phyloP scores from a whole-genome alignment of 345 rosid genomes.

The Litchi chinensis region DNA sequence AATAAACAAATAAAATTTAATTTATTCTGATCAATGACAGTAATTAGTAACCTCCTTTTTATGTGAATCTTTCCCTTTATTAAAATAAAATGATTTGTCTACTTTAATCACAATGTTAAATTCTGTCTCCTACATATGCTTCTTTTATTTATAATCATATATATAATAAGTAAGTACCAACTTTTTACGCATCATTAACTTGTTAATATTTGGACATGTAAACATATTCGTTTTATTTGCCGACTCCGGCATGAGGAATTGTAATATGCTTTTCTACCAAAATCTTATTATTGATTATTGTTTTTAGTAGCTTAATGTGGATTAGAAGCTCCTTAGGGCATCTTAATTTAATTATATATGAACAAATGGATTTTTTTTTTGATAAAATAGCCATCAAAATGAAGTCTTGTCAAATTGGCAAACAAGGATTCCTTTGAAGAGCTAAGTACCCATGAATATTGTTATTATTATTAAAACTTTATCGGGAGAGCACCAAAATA shows the following conservation, averaged over 20 bases:
- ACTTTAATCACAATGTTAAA: constrained; percentile 23
- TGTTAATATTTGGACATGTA: constrained; percentile 29
- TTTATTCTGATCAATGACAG: not conserved
- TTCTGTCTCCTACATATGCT: constrained; percentile 23
- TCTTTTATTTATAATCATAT: not conserved
- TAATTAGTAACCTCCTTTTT: constrained; percentile 1
- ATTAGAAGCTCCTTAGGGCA: not conserved
- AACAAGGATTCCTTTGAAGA: constrained; percentile 14
- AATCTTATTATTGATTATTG: not conserved
- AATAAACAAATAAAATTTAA: constrained; percentile 3
- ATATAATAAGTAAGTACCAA: constrained; percentile 13
- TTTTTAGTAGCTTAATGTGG: not conserved
- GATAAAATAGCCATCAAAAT: not conserved
- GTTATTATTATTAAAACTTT: no score
- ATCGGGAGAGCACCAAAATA: not conserved
- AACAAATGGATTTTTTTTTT: not conserved
- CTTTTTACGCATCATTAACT: constrained; percentile 29
- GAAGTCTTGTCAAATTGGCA: constrained; percentile 25
- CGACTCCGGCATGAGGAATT: constrained; percentile 32
- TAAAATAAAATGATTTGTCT: not conserved
- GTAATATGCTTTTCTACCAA: not conserved
- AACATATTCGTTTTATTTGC: constrained; percentile 19
- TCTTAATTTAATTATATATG: not conserved
- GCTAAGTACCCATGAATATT: not conserved
- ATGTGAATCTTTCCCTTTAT: not conserved